Conservation (phyloP, 2,329 filamentous ascomycete species). For the Penicillium crustosum region DNA sequence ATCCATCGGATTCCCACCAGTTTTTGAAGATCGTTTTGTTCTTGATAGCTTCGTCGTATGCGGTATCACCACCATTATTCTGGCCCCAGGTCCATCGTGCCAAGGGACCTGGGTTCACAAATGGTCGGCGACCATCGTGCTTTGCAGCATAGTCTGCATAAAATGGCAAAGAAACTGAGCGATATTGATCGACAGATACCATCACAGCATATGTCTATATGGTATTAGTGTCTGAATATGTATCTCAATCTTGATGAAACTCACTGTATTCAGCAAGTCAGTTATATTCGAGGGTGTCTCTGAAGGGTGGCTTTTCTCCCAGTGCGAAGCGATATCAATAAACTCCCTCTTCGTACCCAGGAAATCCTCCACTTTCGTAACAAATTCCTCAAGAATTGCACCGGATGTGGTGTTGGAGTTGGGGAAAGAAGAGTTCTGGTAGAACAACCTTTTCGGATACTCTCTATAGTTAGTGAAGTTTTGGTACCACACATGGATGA, state of each 20-base stretch:
- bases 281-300: constrained; percentile 15
- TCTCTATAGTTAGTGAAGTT: constrained; percentile 20
- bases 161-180: constrained; percentile 23
- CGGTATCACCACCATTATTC: constrained; percentile 15
- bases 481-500: constrained; percentile 21
- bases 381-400: constrained; percentile 24
- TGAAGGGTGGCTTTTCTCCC: constrained; percentile 22
- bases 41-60: constrained; percentile 26
- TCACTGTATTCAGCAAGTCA: constrained; percentile 7
- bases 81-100: constrained; percentile 25
- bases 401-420: constrained; percentile 23
- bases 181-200: constrained; percentile 22
- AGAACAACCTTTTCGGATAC: constrained; percentile 24
- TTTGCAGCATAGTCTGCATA: constrained; percentile 26
- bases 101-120: constrained; percentile 32
- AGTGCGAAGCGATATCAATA: constrained; percentile 29
- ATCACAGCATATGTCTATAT: constrained; percentile 20
- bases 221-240: background rate
- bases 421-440: constrained; percentile 15
- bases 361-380: constrained; percentile 26
- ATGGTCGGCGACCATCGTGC: constrained; percentile 27
- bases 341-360: constrained; percentile 26
- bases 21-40: constrained; percentile 36
- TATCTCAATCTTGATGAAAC: background rate
- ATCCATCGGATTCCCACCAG: constrained; percentile 36